A percentile compares a stretch with the other conserved stretches of the same genome.
Evolutionary conservation across 2,329 filamentous ascomycete genomes (phyloP).

Genomic region (Tolypocladium paradoxum): DNA sequence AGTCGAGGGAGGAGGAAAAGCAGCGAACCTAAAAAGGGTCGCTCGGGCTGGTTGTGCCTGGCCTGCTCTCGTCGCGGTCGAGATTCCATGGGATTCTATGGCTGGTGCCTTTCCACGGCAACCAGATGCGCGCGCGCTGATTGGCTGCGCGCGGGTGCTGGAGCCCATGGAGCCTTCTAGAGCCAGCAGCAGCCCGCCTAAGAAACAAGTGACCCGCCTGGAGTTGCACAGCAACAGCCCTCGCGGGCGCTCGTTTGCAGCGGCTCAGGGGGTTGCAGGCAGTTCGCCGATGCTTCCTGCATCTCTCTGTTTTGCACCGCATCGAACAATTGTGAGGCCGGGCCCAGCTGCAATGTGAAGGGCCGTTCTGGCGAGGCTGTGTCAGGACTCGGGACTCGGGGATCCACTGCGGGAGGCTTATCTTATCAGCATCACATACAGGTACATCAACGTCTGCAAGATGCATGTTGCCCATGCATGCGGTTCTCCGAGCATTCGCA

Average conservation of each 20-base stretch:
- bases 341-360: not conserved
- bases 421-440: not conserved
- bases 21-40: slow-evolving; percentile 25
- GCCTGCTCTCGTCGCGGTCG: slow-evolving; percentile 16
- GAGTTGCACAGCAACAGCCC: not conserved
- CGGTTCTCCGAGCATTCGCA: too few relatives aligned
- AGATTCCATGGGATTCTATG: slow-evolving; percentile 38
- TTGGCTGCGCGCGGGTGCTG: slow-evolving; percentile 11
- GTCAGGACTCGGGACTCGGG: too few relatives aligned
- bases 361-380: not conserved
- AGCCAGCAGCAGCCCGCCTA: not conserved
- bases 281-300: not conserved
- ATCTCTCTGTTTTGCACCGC: not conserved
- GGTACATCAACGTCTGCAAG: too few relatives aligned
- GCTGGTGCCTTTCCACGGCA: slow-evolving; percentile 17
- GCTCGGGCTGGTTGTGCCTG: slow-evolving; percentile 5
- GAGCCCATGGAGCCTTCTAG: slow-evolving; percentile 16
- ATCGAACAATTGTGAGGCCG: not conserved
- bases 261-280: not conserved
- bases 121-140: slow-evolving; percentile 10
- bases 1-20: slow-evolving; percentile 13
- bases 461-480: too few relatives aligned
- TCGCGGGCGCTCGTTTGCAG: not conserved
- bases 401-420: too few relatives aligned
- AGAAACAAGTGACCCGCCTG: not conserved